A percentile compares a stretch with the other conserved stretches of the same genome.
These are phyloP conservation scores for Mycocentrospora acerina DNA, from an alignment of 2,329 filamentous ascomycete species.

Conservation along the genomic window DNA sequence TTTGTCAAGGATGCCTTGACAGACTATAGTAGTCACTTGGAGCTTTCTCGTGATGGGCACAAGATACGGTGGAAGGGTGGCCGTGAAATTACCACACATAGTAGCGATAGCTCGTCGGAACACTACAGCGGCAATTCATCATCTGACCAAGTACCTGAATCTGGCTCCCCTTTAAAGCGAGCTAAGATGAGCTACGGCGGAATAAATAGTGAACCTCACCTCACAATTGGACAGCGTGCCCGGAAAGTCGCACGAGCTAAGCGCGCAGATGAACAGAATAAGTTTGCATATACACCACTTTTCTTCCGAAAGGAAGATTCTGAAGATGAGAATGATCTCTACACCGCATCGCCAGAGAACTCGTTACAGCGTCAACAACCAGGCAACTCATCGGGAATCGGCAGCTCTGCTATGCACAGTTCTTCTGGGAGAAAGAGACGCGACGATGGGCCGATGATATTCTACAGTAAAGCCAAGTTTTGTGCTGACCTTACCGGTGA, in stretches of 20 bases:
- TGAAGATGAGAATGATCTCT: slow-evolving; percentile 43
- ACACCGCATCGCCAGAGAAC: slow-evolving; percentile 31
- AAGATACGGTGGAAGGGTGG: slow-evolving; percentile 81
- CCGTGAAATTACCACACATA: slow-evolving; percentile 63
- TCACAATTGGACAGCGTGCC: slow-evolving; percentile 18
- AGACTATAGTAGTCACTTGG: slow-evolving; percentile 72
- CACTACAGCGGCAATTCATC: slow-evolving; percentile 49
- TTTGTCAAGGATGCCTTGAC: slow-evolving; percentile 73
- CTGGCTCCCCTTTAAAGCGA: slow-evolving; percentile 29
- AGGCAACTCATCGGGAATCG: slow-evolving; percentile 46
- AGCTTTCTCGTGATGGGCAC: slow-evolving; percentile 73
- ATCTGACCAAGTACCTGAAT: slow-evolving; percentile 45
- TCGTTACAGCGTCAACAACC: slow-evolving; percentile 32
- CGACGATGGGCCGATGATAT: slow-evolving; percentile 75
- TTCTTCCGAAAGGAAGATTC: slow-evolving; percentile 50
- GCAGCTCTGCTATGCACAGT: slow-evolving; percentile 51
- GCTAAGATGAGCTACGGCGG: slow-evolving; percentile 24
- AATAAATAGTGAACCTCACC: slow-evolving; percentile 18
- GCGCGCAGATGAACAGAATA: slow-evolving; percentile 32
- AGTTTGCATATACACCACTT: slow-evolving; percentile 49
- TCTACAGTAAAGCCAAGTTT: slow-evolving; percentile 78
- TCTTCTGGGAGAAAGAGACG: slow-evolving; percentile 53
- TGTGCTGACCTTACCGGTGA: slow-evolving; percentile 79
- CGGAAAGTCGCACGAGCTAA: slow-evolving; percentile 17
- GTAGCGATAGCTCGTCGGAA: slow-evolving; percentile 58